Evolutionary conservation across 1,139 yeast species (phyloP).

Genomic region (Chernovozyma aurita): DNA sequence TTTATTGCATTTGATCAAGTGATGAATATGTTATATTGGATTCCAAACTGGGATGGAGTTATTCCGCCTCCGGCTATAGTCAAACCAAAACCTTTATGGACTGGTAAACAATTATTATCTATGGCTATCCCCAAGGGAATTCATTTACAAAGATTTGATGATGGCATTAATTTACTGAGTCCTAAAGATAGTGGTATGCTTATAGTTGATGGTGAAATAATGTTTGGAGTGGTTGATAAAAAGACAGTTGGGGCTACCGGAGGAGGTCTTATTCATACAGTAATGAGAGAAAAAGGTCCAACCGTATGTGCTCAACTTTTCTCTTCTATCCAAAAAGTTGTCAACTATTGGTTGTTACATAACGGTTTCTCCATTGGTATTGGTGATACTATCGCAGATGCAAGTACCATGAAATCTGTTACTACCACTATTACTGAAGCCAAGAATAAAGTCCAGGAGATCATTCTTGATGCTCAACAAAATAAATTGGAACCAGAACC

Average conservation of each 20-base stretch:
- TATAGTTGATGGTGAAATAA: slow-evolving; percentile 85
- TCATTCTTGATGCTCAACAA: slow-evolving; percentile 85
- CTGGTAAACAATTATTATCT: slow-evolving; percentile 92
- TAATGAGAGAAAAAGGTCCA: slow-evolving; percentile 96
- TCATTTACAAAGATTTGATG: slow-evolving; percentile 89
- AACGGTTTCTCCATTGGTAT: slow-evolving; percentile 98
- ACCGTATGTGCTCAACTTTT: slow-evolving; percentile 84
- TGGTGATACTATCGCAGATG: slow-evolving; percentile 98
- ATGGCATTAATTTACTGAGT: slow-evolving; percentile 75
- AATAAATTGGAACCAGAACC: slow-evolving; percentile 91
- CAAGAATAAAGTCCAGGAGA: slow-evolving; percentile 87
- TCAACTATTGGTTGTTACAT: slow-evolving; percentile 93
- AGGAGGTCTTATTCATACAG: slow-evolving; percentile 96
- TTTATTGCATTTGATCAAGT: slow-evolving; percentile 91
- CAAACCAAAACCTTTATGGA: slow-evolving; percentile 95
- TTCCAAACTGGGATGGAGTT: slow-evolving; percentile 98
- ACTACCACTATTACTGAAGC: slow-evolving; percentile 92
- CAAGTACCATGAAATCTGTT: slow-evolving; percentile 90
- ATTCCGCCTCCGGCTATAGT: slow-evolving; percentile 95
- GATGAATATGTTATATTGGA: slow-evolving; percentile 95
- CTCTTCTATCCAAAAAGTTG: slow-evolving; percentile 91
- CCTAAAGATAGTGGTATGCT: slow-evolving; percentile 92
- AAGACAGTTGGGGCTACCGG: slow-evolving; percentile 98
- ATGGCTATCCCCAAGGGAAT: slow-evolving; percentile 95
- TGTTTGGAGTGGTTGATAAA: slow-evolving; percentile 97